Evolutionary conservation across 306 rosid genomes (phyloP), one percentile per base, ranked within the genome.

Genomic region (Fragaria ananassa): DNA sequence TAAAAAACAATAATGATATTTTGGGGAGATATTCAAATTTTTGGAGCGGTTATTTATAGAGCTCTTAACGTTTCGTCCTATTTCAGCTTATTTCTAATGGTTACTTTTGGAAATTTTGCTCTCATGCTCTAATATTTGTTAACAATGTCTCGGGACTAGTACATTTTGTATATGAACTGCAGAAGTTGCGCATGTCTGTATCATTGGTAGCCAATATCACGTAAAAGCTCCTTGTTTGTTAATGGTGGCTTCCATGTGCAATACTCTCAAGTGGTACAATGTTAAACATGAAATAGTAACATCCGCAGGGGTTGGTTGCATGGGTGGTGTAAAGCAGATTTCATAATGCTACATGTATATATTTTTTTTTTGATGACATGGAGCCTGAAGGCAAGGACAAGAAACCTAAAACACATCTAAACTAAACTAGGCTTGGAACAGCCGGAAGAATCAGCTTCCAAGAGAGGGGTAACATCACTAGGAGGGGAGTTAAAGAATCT

Each of bases 31-130:
- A 50, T 81, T 74, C 29, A 31, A 72, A 47, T 10, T 12, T 84
- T 83, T 85, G 83, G 82, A 60, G 78, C 74, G 65, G 50, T 54
- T 74, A 77, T 79, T 79, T 71, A 79, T 58, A 27, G 1, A 44
- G 29, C 78, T 12, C 15, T 53, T 35, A 53, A 18, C 49, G n/a
- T 51, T 71, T 50, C 0, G 44, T 50, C 62, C 18, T 4, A 41
- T 34, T 25, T 41, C 29, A 8, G 34, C n/a, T 10, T 14, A 18
- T 19, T 50, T 47, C 19, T 70, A 25, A 13, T 21, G 19, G 14
- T 66, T 41, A 19, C 13, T 5, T 17, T 39, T 54, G 42, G 41
- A 6, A n/a, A 6, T 6, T 14, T 29, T 14, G 67, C 41, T 31
- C 67, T 29, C 6, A 62, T 27, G 67, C 19, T 31, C 8, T 58